Evolutionary conservation across 2,329 filamentous ascomycete species (phyloP).

Genomic region (Fusarium camptoceras): DNA sequence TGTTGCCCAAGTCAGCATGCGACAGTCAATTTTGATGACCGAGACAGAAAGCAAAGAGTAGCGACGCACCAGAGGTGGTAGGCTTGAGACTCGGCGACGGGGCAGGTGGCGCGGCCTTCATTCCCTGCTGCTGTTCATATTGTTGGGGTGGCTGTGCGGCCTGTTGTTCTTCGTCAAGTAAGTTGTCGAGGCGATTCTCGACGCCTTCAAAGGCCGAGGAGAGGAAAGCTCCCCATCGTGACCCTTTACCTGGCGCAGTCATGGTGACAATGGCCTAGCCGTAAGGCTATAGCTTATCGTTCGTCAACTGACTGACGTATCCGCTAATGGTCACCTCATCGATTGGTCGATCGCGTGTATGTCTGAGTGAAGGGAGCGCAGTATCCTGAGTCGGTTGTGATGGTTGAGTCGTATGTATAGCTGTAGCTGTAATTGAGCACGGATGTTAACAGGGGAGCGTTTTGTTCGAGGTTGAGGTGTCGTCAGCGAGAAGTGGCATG

Average conservation of each 20-base stretch:
- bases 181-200: slow-evolving; percentile 91
- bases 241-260: slow-evolving; percentile 62
- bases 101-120: slow-evolving; percentile 29
- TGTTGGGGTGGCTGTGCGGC: slow-evolving; percentile 11
- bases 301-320: slow-evolving; percentile 41
- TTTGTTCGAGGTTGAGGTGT: slow-evolving; percentile 33
- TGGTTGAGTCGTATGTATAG: neutral
- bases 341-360: slow-evolving; percentile 15
- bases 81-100: slow-evolving; percentile 50
- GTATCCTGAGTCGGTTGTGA: neutral
- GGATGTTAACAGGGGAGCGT: slow-evolving; percentile 17
- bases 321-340: slow-evolving; percentile 39
- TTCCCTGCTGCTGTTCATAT: slow-evolving; percentile 40
- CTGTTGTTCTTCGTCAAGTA: slow-evolving; percentile 77
- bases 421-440: slow-evolving; percentile 9
- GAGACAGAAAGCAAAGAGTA: neutral
- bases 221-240: slow-evolving; percentile 83
- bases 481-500: slow-evolving; percentile 36
- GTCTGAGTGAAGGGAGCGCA: neutral
- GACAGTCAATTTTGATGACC: neutral
- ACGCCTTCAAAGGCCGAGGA: slow-evolving; percentile 93
- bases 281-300: slow-evolving; percentile 18
- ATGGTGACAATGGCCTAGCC: slow-evolving; percentile 50
- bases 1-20: slow-evolving; percentile 2
- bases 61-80: slow-evolving; percentile 11